Evolutionary conservation across 1,284 basidiomycete species (phyloP), one percentile per base, ranked within the genome.

Genomic region (Chalciporus sp.): DNA sequence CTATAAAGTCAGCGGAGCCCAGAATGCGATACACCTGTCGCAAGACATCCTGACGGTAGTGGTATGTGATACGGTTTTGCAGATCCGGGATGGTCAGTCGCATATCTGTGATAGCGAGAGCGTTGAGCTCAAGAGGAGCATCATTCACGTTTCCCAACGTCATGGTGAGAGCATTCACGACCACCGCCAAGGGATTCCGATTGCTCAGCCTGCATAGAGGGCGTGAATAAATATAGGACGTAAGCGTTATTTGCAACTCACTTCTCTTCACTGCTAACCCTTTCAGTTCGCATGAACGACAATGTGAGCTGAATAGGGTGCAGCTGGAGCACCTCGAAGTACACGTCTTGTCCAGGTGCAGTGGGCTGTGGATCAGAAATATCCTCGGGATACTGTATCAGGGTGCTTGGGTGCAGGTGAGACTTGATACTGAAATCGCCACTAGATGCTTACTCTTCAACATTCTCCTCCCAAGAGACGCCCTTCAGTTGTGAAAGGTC

Each of bases 71-170:
- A 31, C 97, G 86, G 55, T 81, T 85, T 69, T 92, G 86, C 27
- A 99, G 78, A 58, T 96, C 92, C 5, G 92, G 86, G 45, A 90
- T 75, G 1, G 92, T 92, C 46, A 98, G 72, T 14, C 96, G 89
- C 76, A 96, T 94, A 64, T 99, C 97, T 68, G 96, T 95, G 69
- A 99, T 90, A 28, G 90, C 92, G 33, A 99, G 81, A 0, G 95
- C 93, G 67, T 98, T 98, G 75, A 99, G 83, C 61, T 93, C 91
- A 45, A 99, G 80, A n/a, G 94, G 93, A 0, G 97, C 95, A 60
- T 96, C 94, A 65, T 98, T 98, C 72, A 99, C 85, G 64, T 99
- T 99, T 9, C 97, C 97, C 23, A 99, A 78, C 0, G 95, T 90
- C 95, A 99, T 98, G 0, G 95, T 95, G 44, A 99, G 75, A 4